Conservation (phyloP, 768 basidiomycete genomes). For the Fomitopsis serialis region DNA sequence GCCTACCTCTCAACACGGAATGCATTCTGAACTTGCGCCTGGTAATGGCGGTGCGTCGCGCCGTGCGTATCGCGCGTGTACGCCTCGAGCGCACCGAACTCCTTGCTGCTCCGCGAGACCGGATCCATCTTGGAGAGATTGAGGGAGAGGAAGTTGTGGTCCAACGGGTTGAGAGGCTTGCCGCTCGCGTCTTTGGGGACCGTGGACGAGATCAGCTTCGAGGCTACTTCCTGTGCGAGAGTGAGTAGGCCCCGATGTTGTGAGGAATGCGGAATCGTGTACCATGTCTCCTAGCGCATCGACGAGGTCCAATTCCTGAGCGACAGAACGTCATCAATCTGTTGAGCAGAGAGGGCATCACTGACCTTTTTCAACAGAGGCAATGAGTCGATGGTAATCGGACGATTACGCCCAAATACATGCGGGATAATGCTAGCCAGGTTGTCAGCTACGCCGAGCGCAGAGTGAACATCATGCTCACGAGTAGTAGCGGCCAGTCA, state of each 20-base stretch:
- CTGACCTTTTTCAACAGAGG: slow-evolving; percentile 36
- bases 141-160: slow-evolving; percentile 49
- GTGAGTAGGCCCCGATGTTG: not conserved
- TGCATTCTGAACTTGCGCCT: slow-evolving; percentile 38
- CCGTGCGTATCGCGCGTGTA: slow-evolving; percentile 56
- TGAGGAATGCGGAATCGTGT: not conserved
- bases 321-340: not conserved
- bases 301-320: slow-evolving; percentile 54
- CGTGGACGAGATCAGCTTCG: slow-evolving; percentile 43
- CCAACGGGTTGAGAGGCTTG: slow-evolving; percentile 48
- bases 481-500: slow-evolving; percentile 56
- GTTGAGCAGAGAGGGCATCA: not conserved
- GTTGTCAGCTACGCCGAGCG: slow-evolving; percentile 14
- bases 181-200: slow-evolving; percentile 37
- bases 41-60: slow-evolving; percentile 42
- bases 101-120: slow-evolving; percentile 32
- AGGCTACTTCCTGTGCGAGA: slow-evolving; percentile 44
- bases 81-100: slow-evolving; percentile 41
- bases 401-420: slow-evolving; percentile 48
- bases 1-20: slow-evolving; percentile 50
- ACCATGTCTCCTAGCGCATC: slow-evolving; percentile 65
- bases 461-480: slow-evolving; percentile 20
- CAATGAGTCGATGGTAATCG: slow-evolving; percentile 36
- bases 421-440: slow-evolving; percentile 48
- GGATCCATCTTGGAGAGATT: slow-evolving; percentile 48